Conservation (phyloP, 805 yeast genomes). For the Blastobotrys robertii region DNA sequence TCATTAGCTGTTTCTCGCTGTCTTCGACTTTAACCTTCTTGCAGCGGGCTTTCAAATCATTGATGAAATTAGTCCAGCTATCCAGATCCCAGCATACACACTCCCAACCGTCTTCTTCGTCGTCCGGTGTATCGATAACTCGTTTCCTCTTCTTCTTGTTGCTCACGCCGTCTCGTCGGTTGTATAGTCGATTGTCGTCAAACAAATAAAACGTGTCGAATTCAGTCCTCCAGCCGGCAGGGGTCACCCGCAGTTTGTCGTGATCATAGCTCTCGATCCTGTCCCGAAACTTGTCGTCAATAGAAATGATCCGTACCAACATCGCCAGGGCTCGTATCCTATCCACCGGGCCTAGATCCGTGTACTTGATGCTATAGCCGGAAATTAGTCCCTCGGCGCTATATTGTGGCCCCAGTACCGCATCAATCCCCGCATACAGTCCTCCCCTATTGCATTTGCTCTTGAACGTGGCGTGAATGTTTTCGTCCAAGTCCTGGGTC, state of each 20-base stretch:
- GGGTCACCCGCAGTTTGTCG: slow-evolving; percentile 21
- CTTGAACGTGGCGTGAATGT: slow-evolving; percentile 10
- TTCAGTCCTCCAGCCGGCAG: slow-evolving; percentile 23
- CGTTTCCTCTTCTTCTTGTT: slow-evolving; percentile 5
- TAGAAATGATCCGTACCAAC: slow-evolving; percentile 15
- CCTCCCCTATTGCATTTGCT: slow-evolving; percentile 4
- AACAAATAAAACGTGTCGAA: slow-evolving; percentile 23
- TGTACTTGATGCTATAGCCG: slow-evolving; percentile 2
- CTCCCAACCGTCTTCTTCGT: slow-evolving; percentile 16
- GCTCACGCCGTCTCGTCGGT: slow-evolving; percentile 2
- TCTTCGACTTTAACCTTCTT: slow-evolving; percentile 6
- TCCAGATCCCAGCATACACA: slow-evolving; percentile 24
- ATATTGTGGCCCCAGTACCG: slow-evolving; percentile 9
- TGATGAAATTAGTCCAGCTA: slow-evolving; percentile 21
- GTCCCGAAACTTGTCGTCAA: slow-evolving; percentile 13
- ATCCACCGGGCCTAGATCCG: slow-evolving; percentile 9
- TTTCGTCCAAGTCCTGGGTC: slow-evolving; percentile 7
- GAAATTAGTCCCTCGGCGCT: not conserved
- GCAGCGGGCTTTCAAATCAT: not conserved
- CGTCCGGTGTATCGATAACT: slow-evolving; percentile 9
- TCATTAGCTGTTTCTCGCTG: slow-evolving; percentile 13
- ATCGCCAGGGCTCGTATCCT: slow-evolving; percentile 14
- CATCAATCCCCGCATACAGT: slow-evolving; percentile 8
- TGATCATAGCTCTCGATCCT: slow-evolving; percentile 9
- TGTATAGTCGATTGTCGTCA: slow-evolving; percentile 29